Evolutionary conservation across 1,284 basidiomycete genomes (phyloP).

Genomic region (Thecaphora thlaspeos): DNA sequence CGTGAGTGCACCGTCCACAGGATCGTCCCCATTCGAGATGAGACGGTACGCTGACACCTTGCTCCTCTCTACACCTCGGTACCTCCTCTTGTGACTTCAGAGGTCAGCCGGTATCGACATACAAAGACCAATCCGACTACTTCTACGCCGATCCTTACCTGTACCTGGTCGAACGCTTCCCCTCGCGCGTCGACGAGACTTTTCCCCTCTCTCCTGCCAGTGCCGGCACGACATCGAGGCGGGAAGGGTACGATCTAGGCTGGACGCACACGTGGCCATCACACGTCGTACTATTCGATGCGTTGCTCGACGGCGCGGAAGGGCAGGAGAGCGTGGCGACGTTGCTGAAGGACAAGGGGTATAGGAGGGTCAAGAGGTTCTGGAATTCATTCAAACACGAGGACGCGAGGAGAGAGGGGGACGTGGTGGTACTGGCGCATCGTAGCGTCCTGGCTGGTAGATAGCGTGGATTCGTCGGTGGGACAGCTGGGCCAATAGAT

Average conservation of each 20-base stretch:
- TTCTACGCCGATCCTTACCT: slow-evolving; percentile 73
- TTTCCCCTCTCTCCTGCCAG: slow-evolving; percentile 63
- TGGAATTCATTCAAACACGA: slow-evolving; percentile 77
- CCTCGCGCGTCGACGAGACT: slow-evolving; percentile 64
- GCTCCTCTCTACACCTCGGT: no score
- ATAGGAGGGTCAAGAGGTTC: slow-evolving; percentile 67
- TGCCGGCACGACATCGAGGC: background rate
- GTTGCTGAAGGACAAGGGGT: slow-evolving; percentile 67
- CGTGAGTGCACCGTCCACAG: no score
- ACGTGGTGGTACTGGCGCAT: slow-evolving; percentile 69
- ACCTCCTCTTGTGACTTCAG: no score
- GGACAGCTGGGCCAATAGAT: no score
- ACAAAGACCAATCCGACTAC: slow-evolving; percentile 77
- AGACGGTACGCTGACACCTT: no score
- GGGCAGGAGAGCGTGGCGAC: slow-evolving; percentile 58
- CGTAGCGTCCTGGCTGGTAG: background rate
- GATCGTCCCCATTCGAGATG: no score
- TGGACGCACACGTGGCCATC: slow-evolving; percentile 77
- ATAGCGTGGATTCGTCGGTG: background rate
- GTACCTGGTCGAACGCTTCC: slow-evolving; percentile 71
- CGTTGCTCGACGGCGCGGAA: slow-evolving; percentile 62
- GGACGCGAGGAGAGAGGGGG: slow-evolving; percentile 71
- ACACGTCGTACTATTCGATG: slow-evolving; percentile 76
- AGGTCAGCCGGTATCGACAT: slow-evolving; percentile 57
- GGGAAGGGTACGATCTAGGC: slow-evolving; percentile 24